phyloP scores from a whole-genome alignment of 2,329 filamentous ascomycete species.

The Hypoxylon sp. region DNA sequence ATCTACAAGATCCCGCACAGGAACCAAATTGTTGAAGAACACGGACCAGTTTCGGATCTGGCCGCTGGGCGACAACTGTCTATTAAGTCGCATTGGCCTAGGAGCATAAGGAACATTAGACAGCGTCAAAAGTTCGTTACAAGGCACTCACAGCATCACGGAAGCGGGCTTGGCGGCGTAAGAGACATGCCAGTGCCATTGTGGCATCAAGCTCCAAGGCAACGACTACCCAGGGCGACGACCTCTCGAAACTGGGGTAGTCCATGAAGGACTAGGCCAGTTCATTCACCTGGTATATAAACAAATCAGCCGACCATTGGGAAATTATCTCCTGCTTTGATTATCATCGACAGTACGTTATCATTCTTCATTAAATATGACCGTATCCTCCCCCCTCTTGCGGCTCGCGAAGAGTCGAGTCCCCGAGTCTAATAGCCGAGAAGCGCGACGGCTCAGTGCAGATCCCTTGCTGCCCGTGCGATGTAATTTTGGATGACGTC shows the following conservation, averaged over 20 bases:
- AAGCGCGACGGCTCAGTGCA: conserved; percentile 11
- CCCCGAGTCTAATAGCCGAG: background rate
- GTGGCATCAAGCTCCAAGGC: background rate
- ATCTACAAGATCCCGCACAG: background rate
- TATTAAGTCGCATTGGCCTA: background rate
- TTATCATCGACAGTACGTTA: background rate
- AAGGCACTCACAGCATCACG: background rate
- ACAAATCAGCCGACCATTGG: background rate
- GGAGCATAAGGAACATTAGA: background rate
- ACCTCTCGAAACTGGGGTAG: background rate
- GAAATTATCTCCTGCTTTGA: background rate
- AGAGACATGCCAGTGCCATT: background rate
- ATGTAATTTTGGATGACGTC: conserved; percentile 48
- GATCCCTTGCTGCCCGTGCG: conserved; percentile 40
- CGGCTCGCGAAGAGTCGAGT: background rate
- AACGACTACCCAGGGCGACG: background rate
- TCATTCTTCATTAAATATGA: background rate
- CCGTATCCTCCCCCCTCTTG: background rate
- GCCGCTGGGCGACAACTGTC: background rate
- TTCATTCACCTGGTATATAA: background rate
- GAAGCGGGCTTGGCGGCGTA: background rate
- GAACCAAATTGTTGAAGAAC: background rate
- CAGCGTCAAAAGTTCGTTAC: background rate
- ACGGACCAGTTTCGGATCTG: background rate
- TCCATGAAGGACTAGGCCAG: background rate